phyloP scores from a whole-genome alignment of 2,329 filamentous ascomycete genomes.

The Paracorniculantispora psalliotae region DNA sequence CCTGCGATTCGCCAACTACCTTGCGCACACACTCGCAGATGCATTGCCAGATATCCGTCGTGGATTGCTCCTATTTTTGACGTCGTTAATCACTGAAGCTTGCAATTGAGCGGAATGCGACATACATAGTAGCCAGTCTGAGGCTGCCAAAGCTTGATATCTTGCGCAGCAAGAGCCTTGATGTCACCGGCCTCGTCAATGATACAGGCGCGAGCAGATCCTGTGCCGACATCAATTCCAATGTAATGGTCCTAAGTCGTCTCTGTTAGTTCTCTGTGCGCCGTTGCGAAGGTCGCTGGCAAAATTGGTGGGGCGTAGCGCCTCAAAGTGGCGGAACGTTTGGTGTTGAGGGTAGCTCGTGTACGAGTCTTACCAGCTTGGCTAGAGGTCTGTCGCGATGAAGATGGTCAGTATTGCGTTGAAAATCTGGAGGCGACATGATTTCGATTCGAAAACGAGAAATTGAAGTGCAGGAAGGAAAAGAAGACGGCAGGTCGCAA shows the following conservation, averaged over 20 bases:
- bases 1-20: constrained; percentile 74
- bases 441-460: constrained; percentile 9
- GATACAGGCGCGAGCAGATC: constrained; percentile 90
- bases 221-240: constrained; percentile 94
- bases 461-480: neutral
- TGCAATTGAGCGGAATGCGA: neutral
- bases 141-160: constrained; percentile 77
- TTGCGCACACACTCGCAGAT: constrained; percentile 85
- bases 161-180: constrained; percentile 65
- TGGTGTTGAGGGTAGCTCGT: constrained; percentile 8
- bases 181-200: constrained; percentile 92
- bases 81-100: constrained; percentile 12
- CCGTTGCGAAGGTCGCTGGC: neutral
- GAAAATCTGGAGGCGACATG: constrained; percentile 8
- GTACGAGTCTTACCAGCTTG: constrained; percentile 11
- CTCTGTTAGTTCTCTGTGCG: neutral
- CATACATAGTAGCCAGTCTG: constrained; percentile 69
- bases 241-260: constrained; percentile 56
- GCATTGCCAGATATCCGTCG: constrained; percentile 91
- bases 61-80: constrained; percentile 77
- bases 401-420: neutral
- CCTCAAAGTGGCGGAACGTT: neutral
- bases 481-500: constrained; percentile 5
- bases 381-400: constrained; percentile 5
- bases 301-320: neutral